phyloP scores from a whole-genome alignment of 1,284 basidiomycete species.

The Rhodotorula sp. region DNA sequence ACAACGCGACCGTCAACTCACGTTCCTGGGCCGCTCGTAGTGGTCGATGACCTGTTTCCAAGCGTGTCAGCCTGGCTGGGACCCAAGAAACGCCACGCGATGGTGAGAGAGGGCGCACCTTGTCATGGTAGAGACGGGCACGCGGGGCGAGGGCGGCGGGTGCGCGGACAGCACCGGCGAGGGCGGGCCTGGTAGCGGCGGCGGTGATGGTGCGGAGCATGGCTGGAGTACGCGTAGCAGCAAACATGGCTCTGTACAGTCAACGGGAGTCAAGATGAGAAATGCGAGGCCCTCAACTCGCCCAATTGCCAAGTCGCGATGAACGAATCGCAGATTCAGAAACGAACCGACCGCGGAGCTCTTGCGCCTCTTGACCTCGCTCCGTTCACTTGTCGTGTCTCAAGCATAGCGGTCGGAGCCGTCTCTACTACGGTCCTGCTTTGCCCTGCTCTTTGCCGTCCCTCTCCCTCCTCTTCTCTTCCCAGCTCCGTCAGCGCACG shows the following conservation, averaged over 20 bases:
- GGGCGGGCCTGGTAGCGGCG: constrained; percentile 12
- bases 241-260: constrained; percentile 10
- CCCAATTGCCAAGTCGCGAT: background rate
- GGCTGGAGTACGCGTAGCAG: constrained; percentile 19
- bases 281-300: background rate
- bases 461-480: too few species aligned
- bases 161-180: constrained; percentile 5
- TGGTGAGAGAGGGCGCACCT: constrained; percentile 19
- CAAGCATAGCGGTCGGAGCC: too few species aligned
- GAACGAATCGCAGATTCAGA: too few species aligned
- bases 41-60: constrained; percentile 53
- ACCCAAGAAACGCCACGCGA: background rate
- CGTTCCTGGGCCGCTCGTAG: constrained; percentile 92
- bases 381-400: too few species aligned
- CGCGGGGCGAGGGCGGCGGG: constrained; percentile 14
- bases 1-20: constrained; percentile 53
- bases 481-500: too few species aligned
- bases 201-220: constrained; percentile 14
- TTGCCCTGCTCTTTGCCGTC: too few species aligned
- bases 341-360: too few species aligned
- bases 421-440: too few species aligned
- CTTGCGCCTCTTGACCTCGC: too few species aligned
- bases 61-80: background rate
- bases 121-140: constrained; percentile 38
- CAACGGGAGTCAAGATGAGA: background rate